These are phyloP conservation scores for Bromus sterilis DNA, from an alignment of 176 grass and related monocot genomes.

Conservation along the genomic window DNA sequence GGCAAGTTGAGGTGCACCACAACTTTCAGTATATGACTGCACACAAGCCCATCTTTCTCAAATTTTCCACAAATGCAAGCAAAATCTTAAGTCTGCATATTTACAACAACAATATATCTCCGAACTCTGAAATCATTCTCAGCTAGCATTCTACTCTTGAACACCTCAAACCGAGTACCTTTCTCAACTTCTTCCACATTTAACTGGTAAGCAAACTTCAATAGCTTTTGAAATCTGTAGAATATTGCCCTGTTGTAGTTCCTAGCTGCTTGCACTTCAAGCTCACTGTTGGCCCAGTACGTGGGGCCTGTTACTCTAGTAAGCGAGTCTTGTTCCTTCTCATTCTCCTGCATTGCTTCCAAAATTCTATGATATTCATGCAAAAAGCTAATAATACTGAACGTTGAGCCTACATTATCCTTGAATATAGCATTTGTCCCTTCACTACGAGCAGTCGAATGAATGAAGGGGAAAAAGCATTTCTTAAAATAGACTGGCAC, in stretches of 20 bases:
- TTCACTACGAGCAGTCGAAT: not conserved
- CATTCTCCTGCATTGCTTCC: not conserved
- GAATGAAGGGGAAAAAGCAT: not conserved
- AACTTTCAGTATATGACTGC: not conserved
- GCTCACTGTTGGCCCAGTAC: not conserved
- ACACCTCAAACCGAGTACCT: not conserved
- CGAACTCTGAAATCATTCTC: fast-evolving
- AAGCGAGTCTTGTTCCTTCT: not conserved
- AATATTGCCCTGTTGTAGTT: not conserved
- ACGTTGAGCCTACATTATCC: not conserved
- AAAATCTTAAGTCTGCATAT: fast-evolving
- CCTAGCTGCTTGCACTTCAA: not conserved
- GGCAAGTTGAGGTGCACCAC: not conserved
- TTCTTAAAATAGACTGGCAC: not conserved
- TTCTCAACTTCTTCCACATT: not conserved
- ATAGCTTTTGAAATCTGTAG: not conserved
- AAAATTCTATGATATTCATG: not conserved
- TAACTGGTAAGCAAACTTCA: not conserved
- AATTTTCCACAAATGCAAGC: not conserved
- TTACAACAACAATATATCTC: fast-evolving
- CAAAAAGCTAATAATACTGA: not conserved
- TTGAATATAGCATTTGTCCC: not conserved
- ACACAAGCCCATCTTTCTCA: not conserved
- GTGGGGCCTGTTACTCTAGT: not conserved
- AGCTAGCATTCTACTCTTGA: not conserved